Evolutionary conservation across 352 stramenopile species (phyloP), one percentile per base, ranked within the genome.

Genomic region (Phytopythium kandeliae): DNA sequence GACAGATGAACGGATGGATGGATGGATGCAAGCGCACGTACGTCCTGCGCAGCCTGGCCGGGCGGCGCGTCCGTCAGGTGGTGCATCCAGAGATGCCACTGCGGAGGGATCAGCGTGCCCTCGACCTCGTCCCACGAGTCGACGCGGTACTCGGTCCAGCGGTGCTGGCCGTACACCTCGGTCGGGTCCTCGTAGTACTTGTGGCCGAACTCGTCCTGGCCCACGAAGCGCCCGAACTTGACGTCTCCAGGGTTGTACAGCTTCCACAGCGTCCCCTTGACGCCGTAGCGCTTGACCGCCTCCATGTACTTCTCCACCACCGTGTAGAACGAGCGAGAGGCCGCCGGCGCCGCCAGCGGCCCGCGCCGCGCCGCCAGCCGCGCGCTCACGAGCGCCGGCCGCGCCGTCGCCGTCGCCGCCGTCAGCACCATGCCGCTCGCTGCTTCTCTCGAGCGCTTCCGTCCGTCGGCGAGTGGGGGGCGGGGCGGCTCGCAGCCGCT

Each of bases 31-130:
- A n/a, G n/a, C n/a, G n/a, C n/a, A 57, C n/a, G 25, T 65, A 86
- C 74, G 38, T 92, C 71, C 51, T 92, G 82, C 19, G 67, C 77
- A 1, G 63, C 53, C 45, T 86, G 57, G 12, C 62, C 76, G 12
- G 84, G 84, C 30, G 70, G 42, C 21, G 77, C 79, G 60, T 95
- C 84, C 48, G 79, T 91, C 16, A 85, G 42, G 56, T 91, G 74
- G 61, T 90, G 78, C 67, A 95, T 82, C 84, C 84, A 95, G 22
- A 92, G 33, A 56, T 95, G 84, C 84, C 84, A 95, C 51, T 91
- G 60, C 17, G 84, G 84, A 22, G 81, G 78, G 52, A 95, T 84
- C 36, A 84, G 69, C 55, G 78, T 83, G 46, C 64, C 79, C 41
- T 90, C 79, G 54, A 89, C 86, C 57, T 95, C 82, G 15, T 90